phyloP scores from a whole-genome alignment of 2,329 filamentous ascomycete species.

The Neurospora crassa region DNA sequence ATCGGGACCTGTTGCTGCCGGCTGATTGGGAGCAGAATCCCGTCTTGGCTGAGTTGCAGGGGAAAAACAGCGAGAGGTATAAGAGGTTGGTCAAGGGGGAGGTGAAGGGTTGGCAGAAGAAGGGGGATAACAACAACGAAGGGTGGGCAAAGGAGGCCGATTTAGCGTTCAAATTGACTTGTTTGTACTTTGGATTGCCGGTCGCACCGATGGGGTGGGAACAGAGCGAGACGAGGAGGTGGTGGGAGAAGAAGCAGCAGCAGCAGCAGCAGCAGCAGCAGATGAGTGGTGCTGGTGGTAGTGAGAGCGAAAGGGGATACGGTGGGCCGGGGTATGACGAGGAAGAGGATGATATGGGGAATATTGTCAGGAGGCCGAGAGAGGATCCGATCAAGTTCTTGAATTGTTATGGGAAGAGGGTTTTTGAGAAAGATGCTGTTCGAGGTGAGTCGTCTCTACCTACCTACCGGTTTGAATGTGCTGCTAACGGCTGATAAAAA shows the following conservation, averaged over 20 bases:
- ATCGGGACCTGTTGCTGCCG: constrained; percentile 10
- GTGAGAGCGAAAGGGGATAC: not conserved
- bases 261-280: no score
- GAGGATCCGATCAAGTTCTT: constrained; percentile 11
- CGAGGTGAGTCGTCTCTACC: constrained; percentile 7
- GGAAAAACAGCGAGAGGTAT: constrained; percentile 8
- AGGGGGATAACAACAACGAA: constrained; percentile 2
- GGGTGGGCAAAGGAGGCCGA: constrained; percentile 8
- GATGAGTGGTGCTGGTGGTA: no score
- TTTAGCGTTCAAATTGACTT: constrained; percentile 32
- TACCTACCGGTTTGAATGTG: not conserved
- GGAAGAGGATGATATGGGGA: constrained; percentile 1
- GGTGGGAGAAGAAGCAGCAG: not conserved
- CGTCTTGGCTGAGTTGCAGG: constrained; percentile 10
- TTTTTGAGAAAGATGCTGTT: constrained; percentile 8
- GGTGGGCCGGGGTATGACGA: constrained; percentile 11
- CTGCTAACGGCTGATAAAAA: not conserved
- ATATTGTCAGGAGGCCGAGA: not conserved
- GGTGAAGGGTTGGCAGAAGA: not conserved
- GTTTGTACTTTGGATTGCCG: constrained; percentile 38
- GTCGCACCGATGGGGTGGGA: constrained; percentile 28
- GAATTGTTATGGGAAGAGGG: constrained; percentile 11
- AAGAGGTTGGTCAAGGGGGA: constrained; percentile 3
- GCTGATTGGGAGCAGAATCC: constrained; percentile 23
- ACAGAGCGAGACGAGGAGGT: not conserved